A percentile compares a stretch with the other conserved stretches of the same genome.
phyloP scores from a whole-genome alignment of 2,329 filamentous ascomycete species.

The Aspergillus phoenicis region DNA sequence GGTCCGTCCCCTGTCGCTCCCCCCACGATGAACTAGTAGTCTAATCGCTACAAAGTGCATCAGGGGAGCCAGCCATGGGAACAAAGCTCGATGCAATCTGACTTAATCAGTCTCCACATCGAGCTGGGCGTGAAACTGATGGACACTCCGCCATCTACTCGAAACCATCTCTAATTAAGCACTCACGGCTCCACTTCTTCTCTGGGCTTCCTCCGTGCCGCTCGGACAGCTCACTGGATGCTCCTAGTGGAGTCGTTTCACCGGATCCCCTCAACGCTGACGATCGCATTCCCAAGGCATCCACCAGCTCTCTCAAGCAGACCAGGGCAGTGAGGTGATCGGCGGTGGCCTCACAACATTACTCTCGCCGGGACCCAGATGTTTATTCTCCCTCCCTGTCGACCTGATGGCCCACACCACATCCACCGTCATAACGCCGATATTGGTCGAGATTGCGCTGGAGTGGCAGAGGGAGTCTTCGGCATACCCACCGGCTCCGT shows the following conservation, averaged over 20 bases:
- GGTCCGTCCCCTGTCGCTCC: not conserved
- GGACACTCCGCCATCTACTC: slow-evolving; percentile 4
- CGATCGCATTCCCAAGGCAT: slow-evolving; percentile 6
- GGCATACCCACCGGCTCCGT: not conserved
- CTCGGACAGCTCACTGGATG: slow-evolving; percentile 3
- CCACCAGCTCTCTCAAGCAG: not conserved
- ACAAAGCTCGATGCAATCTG: too few species aligned
- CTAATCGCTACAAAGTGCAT: too few species aligned
- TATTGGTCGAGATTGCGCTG: slow-evolving; percentile 1
- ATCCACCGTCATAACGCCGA: not conserved
- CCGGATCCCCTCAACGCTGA: slow-evolving; percentile 1
- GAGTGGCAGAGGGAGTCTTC: not conserved
- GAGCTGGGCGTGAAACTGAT: not conserved
- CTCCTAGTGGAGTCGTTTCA: slow-evolving; percentile 3
- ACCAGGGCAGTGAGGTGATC: not conserved
- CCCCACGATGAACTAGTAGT: too few species aligned
- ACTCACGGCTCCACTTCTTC: slow-evolving; percentile 4
- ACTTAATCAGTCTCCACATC: not conserved
- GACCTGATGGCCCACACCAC: not conserved
- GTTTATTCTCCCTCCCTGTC: slow-evolving; percentile 2
- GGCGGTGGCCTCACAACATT: slow-evolving; percentile 4
- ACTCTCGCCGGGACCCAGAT: slow-evolving; percentile 1
- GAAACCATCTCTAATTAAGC: slow-evolving; percentile 8
- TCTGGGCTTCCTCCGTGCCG: slow-evolving; percentile 9
- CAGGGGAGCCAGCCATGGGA: too few species aligned